Evolutionary conservation across 176 grass and related monocot species (phyloP).

Genomic region (Avena insularis): DNA sequence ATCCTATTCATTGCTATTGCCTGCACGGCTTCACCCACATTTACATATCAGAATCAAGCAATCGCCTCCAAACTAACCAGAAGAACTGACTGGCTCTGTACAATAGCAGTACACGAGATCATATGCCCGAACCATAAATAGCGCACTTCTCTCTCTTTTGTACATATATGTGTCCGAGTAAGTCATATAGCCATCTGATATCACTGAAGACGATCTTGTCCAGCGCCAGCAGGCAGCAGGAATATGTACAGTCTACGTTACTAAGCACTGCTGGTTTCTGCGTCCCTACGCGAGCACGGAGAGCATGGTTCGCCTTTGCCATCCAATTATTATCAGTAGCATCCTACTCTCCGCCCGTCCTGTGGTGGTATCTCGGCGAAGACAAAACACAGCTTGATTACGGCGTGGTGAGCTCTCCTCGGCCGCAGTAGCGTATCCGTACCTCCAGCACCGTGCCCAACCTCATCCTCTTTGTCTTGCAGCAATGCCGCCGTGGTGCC

Average conservation of each 20-base stretch:
- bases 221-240: conserved; percentile 14
- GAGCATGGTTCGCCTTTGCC: background rate
- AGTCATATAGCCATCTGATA: conserved; percentile 6
- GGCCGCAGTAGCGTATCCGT: conserved; percentile 58
- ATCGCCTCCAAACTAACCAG: background rate
- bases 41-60: background rate
- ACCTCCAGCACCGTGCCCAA: conserved; percentile 63
- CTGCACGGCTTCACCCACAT: background rate
- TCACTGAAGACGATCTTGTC: conserved; percentile 7
- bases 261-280: background rate
- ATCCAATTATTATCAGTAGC: background rate
- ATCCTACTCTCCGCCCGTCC: background rate
- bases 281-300: background rate
- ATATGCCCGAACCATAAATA: background rate
- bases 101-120: background rate
- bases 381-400: background rate
- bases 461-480: conserved; percentile 55
- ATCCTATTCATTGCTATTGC: background rate
- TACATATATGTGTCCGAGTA: background rate
- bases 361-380: background rate
- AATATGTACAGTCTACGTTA: background rate
- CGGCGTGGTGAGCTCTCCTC: conserved; percentile 64
- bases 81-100: background rate
- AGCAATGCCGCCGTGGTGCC: conserved; percentile 87
- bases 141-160: background rate